Base-by-base conservation (phyloP, 768 basidiomycete species). In the Phanerodontia chrysosporium region DNA sequence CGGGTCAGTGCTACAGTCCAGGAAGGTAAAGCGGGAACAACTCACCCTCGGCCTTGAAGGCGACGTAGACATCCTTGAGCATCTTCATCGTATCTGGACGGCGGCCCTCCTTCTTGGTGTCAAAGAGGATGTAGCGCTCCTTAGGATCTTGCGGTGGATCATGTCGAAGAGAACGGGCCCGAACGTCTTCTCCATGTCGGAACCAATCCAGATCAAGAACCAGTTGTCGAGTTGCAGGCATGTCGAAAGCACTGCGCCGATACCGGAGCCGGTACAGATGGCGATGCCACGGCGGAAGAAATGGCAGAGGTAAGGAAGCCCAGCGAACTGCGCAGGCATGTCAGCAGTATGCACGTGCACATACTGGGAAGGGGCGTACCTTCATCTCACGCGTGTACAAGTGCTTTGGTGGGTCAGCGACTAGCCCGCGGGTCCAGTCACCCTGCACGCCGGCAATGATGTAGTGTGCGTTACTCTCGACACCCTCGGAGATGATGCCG, bases 161-260 rank as follows among this genome's bases (percentile, higher is more conserved):
- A 92, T 78, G 42, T 83, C 83, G 61, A 80, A 82, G 62, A 91
- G 88, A n/a, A 88, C 90, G 16, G 87, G 85, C 1, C 90, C 90
- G 64, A 92, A 92, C 1, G 89, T 90, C 73, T 86, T 89, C 70
- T 89, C 88, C 72, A 90, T 88, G 66, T 91, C 88, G 55, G 87
- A 89, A 53, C 87, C 69, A 48, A 89, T 89, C 89, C 89, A 90
- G 64, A 90, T 90, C 58, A 90, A 78, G 70, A 83, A 89, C 87
- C 87, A 89, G 71, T 85, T 71, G 5, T 85, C 82, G 22, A 83
- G 87, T 67, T 92, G 87, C 13, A 90, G 75, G 65, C 86, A 85
- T 22, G 89, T 91, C 16, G 89, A 84, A 30, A 91, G 79, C 2
- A 87, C 88, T 48, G 89, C 86, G 29, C 89, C 90, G 63, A 92